Conservation (phyloP, 768 basidiomycete species). For the Russula emetica region DNA sequence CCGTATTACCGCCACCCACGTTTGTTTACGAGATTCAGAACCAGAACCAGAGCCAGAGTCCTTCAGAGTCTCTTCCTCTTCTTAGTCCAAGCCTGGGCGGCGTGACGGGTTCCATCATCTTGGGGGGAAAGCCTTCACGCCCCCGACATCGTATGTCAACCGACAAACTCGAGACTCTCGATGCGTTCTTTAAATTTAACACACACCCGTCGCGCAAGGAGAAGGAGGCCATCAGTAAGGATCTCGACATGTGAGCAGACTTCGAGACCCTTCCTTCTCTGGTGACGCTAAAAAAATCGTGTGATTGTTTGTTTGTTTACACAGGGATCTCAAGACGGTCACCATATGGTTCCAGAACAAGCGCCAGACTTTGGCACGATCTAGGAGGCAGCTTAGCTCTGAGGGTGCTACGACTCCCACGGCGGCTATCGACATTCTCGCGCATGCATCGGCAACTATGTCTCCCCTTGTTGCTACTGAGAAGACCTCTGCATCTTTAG, state of each 20-base stretch:
- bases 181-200: slow-evolving; percentile 36
- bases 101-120: neutral
- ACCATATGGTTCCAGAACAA: slow-evolving; percentile 86
- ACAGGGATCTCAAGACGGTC: slow-evolving; percentile 45
- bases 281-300: neutral
- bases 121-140: slow-evolving; percentile 30
- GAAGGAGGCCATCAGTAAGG: slow-evolving; percentile 38
- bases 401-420: neutral
- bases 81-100: neutral
- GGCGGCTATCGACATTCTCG: slow-evolving; percentile 22
- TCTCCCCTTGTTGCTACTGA: slow-evolving; percentile 8
- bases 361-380: slow-evolving; percentile 46
- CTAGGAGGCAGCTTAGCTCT: slow-evolving; percentile 35
- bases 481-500: neutral
- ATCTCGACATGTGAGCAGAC: slow-evolving; percentile 39
- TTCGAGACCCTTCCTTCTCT: neutral
- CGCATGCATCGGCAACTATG: slow-evolving; percentile 26
- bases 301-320: neutral
- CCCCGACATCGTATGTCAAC: slow-evolving; percentile 40
- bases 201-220: slow-evolving; percentile 44
- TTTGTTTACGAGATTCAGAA: slow-evolving; percentile 16
- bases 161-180: slow-evolving; percentile 37
- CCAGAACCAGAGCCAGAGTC: neutral
- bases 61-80: neutral
- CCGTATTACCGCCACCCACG: neutral